These are phyloP conservation scores for Arachnomyces sp. DNA, from an alignment of 2,329 filamentous ascomycete species.

Conservation along the genomic window DNA sequence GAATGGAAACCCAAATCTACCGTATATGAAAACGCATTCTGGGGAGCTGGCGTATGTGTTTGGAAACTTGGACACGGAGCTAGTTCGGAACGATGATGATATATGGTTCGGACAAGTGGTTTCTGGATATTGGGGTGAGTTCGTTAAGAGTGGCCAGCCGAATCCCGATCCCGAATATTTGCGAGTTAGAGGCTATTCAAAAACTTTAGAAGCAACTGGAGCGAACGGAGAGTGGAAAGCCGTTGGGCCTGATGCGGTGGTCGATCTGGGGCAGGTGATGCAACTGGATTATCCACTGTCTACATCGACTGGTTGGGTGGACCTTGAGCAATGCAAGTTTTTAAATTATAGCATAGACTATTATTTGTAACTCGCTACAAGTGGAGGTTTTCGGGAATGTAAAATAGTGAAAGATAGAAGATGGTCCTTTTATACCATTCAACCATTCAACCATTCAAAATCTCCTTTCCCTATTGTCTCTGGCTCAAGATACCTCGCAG, in stretches of 20 bases:
- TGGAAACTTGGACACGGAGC: constrained; percentile 28
- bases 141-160: constrained; percentile 42
- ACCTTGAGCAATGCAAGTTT: constrained; percentile 42
- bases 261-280: constrained; percentile 25
- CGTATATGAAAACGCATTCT: constrained; percentile 26
- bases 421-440: background rate
- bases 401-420: background rate
- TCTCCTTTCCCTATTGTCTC: no score
- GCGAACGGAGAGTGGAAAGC: constrained; percentile 17
- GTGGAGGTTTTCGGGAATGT: no score
- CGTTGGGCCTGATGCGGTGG: constrained; percentile 10
- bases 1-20: constrained; percentile 43
- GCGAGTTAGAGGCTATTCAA: constrained; percentile 37
- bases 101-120: constrained; percentile 37
- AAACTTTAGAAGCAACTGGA: constrained; percentile 29
- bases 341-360: constrained; percentile 39
- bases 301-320: constrained; percentile 35
- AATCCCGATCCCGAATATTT: constrained; percentile 42
- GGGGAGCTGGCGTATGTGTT: constrained; percentile 46
- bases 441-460: background rate
- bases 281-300: constrained; percentile 39
- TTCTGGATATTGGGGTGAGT: constrained; percentile 42
- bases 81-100: constrained; percentile 40
- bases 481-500: no score
- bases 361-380: constrained; percentile 32